Conservation (phyloP, 305 asterid species). For the Lippia alba region DNA sequence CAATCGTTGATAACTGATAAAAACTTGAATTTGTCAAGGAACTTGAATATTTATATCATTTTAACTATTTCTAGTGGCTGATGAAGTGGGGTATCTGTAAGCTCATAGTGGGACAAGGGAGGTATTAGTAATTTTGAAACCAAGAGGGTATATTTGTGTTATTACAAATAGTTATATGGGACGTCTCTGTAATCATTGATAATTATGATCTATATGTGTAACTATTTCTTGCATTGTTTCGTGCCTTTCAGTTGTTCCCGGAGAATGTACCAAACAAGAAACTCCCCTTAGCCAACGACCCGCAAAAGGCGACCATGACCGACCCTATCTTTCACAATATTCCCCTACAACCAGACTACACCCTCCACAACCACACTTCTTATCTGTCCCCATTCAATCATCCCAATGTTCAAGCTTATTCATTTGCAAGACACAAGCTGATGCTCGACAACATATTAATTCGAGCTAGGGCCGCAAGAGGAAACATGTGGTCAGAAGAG, state of each 20-base stretch:
- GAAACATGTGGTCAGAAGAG: constrained; percentile 65
- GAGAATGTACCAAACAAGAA: constrained; percentile 42
- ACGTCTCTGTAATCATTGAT: neutral
- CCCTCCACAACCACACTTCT: constrained; percentile 30
- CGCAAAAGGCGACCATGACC: constrained; percentile 31
- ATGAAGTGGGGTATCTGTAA: no score
- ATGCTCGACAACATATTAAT: constrained; percentile 56
- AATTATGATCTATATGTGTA: neutral
- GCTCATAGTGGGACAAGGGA: neutral
- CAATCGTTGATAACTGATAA: no score
- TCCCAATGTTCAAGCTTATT: constrained; percentile 43
- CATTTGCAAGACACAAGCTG: constrained; percentile 52
- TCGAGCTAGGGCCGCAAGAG: constrained; percentile 53
- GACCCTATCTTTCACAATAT: constrained; percentile 34
- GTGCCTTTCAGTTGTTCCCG: constrained; percentile 61
- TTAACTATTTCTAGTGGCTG: no score
- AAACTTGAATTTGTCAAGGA: no score
- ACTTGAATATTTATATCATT: no score
- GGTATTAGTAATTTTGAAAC: neutral
- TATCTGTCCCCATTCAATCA: constrained; percentile 38
- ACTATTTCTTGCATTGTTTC: constrained; percentile 13
- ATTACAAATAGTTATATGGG: neutral
- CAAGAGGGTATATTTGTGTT: neutral
- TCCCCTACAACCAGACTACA: constrained; percentile 40
- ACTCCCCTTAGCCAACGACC: constrained; percentile 38